These are phyloP conservation scores for Zymoseptoria brevis DNA, from an alignment of 2,329 filamentous ascomycete genomes.

Conservation along the genomic window DNA sequence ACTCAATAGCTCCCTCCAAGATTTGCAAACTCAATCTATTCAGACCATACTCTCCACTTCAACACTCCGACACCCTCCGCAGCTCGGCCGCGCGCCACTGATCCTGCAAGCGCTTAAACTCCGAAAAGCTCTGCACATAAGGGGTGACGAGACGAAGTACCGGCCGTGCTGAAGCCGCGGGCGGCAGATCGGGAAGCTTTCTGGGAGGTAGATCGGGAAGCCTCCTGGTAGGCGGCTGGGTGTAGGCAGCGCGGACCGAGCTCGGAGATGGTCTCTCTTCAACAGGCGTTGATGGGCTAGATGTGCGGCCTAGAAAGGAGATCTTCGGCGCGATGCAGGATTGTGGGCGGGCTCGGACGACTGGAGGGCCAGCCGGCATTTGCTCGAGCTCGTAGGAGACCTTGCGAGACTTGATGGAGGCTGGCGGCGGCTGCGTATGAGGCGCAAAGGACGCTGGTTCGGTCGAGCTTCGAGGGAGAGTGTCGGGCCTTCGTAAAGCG, in stretches of 20 bases:
- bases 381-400: background rate
- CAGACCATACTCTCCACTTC: background rate
- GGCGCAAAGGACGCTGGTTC: background rate
- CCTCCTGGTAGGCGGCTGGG: background rate
- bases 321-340: background rate
- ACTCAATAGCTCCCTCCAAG: background rate
- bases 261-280: background rate
- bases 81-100: background rate
- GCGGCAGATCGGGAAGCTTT: background rate
- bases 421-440: background rate
- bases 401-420: background rate
- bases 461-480: background rate
- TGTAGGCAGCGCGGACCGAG: background rate
- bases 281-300: background rate
- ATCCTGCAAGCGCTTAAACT: background rate
- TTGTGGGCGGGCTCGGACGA: background rate
- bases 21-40: background rate
- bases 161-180: background rate
- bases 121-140: background rate
- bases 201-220: background rate
- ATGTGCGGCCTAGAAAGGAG: background rate
- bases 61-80: background rate
- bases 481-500: background rate
- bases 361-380: background rate
- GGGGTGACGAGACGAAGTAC: background rate